Percentiles rank a stretch among this genome's conserved stretches.
Conservation (phyloP, 2,329 filamentous ascomycete genomes). For the Pestalotiopsis sp. region DNA sequence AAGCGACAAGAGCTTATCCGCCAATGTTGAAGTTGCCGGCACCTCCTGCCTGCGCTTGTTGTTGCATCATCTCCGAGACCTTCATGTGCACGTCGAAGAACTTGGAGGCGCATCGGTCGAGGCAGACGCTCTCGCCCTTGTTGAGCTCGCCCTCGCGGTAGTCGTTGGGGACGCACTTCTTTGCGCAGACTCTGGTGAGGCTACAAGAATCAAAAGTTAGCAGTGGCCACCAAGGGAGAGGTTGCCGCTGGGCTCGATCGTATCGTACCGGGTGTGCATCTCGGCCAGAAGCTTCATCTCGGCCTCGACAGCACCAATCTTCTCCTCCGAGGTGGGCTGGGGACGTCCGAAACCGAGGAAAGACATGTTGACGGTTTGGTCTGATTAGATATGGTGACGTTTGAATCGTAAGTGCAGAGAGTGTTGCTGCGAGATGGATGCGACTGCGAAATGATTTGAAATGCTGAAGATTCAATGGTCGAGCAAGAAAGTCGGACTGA, state of each 20-base stretch:
- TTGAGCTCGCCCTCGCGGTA: slow-evolving; percentile 97
- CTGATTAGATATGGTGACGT: background rate
- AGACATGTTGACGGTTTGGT: slow-evolving; percentile 56
- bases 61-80: slow-evolving; percentile 95
- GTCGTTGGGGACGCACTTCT: slow-evolving; percentile 89
- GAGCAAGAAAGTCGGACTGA: background rate
- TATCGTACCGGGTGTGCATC: slow-evolving; percentile 89
- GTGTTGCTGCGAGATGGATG: slow-evolving; percentile 3
- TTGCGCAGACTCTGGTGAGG: slow-evolving; percentile 84
- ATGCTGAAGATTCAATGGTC: background rate
- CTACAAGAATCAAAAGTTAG: slow-evolving; percentile 44
- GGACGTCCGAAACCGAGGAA: slow-evolving; percentile 75
- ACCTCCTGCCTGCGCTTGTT: slow-evolving; percentile 70
- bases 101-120: slow-evolving; percentile 96
- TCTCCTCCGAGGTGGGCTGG: slow-evolving; percentile 92
- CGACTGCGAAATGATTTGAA: slow-evolving; percentile 9
- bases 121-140: slow-evolving; percentile 98
- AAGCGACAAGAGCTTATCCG: slow-evolving; percentile 18
- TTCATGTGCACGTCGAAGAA: slow-evolving; percentile 99
- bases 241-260: background rate
- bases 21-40: slow-evolving; percentile 52
- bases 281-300: slow-evolving; percentile 98
- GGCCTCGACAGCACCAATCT: slow-evolving; percentile 93
- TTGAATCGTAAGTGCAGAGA: background rate
- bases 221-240: too few relatives aligned